Base-by-base conservation (phyloP, 2,329 filamentous ascomycete species). In the Alternaria brassicicola region DNA sequence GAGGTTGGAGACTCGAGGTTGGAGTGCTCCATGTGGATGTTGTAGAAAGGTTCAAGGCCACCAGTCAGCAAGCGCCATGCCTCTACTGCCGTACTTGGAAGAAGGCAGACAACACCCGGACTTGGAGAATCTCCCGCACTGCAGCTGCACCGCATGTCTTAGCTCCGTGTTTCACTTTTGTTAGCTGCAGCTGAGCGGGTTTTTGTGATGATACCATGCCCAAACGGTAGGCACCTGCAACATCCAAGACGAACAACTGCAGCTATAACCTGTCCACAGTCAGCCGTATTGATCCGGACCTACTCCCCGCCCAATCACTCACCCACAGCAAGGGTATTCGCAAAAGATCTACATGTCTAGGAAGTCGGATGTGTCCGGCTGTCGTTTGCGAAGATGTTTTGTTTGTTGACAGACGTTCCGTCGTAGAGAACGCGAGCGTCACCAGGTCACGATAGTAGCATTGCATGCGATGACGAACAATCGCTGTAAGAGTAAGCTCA, bases 201-300 rank as follows among this genome's bases (percentile, higher is more conserved):
- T 6, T 43, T 38, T 46, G 12, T 46, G 19, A 21, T n/a, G 28
- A 39, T 43, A 55, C 54, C 56, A 31, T 41, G 23, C 55, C 42
- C 26, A 6, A 52, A 46, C 31, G 19, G 41, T 35, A 43, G 7
- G 28, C 15, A 26, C 55, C 31, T 54, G 33, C 35, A 47, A 54
- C 41, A 4, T 46, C 36, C 38, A 59, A 48, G 51, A 48, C 55
- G 31, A 55, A 12, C 42, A 55, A 51, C 30, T 41, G 33, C 46
- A 46, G 21, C 52, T 30, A n/a, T 50, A 17, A 39, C 50, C 56
- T 36, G 50, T 48, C 36, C 36, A 36, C 42, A 39, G 51, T 41
- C 48, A 38, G 31, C 48, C 33, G 30, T 35, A 39, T 45, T n/a
- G 33, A 26, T 33, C 48, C 35, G 48, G 28, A 17, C 28, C 33